Percentiles rank a stretch among this genome's conserved stretches.
Conservation (phyloP, 768 basidiomycete species). For the Gautieria morchelliformis region DNA sequence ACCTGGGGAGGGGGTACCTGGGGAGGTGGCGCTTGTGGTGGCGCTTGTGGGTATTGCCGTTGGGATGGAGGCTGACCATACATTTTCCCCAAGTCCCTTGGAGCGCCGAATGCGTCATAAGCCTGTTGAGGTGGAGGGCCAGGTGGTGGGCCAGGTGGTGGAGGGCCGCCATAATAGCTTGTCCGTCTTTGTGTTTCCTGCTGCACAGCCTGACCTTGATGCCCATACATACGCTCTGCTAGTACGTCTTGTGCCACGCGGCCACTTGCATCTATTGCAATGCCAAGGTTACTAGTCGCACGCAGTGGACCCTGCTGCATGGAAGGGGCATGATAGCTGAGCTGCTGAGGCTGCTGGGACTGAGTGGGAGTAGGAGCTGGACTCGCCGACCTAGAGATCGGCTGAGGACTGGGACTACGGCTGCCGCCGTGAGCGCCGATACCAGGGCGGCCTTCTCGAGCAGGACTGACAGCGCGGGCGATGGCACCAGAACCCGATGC, state of each 20-base stretch:
- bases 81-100: background rate
- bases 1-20: constrained; percentile 11
- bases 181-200: constrained; percentile 14
- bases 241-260: constrained; percentile 74
- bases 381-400: constrained; percentile 31
- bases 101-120: constrained; percentile 11
- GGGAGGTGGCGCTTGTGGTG: too few species aligned
- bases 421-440: constrained; percentile 62
- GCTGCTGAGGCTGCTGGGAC: constrained; percentile 12
- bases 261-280: constrained; percentile 71
- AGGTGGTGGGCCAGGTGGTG: background rate
- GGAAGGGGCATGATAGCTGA: constrained; percentile 11
- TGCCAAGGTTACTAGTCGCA: constrained; percentile 72
- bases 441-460: constrained; percentile 60
- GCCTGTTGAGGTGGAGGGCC: constrained; percentile 15
- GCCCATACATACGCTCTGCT: constrained; percentile 34
- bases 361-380: constrained; percentile 16
- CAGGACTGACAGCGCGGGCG: constrained; percentile 39
- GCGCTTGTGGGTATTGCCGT: constrained; percentile 11
- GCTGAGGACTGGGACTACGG: constrained; percentile 51
- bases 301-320: constrained; percentile 31
- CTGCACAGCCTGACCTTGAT: constrained; percentile 20
- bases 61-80: constrained; percentile 11
- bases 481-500: constrained; percentile 27
- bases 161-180: constrained; percentile 6